phyloP scores from a whole-genome alignment of 345 rosid species.

The Angophora floribunda region DNA sequence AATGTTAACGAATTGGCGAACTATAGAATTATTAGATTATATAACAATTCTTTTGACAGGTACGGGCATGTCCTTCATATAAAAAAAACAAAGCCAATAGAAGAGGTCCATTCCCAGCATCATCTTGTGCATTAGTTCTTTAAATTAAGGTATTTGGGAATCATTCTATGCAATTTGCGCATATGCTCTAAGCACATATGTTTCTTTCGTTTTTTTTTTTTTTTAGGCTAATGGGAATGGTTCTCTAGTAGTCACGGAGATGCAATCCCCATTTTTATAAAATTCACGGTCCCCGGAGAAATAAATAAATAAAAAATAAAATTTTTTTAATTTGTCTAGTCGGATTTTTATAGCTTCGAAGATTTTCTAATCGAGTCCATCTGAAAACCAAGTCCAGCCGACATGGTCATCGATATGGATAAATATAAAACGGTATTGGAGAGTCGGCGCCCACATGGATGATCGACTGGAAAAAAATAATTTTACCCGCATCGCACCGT shows the following conservation, averaged over 20 bases:
- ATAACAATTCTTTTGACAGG: background rate
- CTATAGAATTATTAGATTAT: no score
- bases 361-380: fast-evolving
- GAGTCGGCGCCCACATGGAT: background rate
- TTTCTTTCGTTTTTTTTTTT: background rate
- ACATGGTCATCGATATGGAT: fast-evolving
- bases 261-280: no score
- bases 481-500: background rate
- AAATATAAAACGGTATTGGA: background rate
- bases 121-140: background rate
- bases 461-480: background rate
- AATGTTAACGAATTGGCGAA: background rate
- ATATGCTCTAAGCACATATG: background rate
- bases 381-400: background rate
- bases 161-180: background rate
- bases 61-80: background rate
- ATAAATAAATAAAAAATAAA: no score
- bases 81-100: background rate
- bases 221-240: no score
- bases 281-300: no score
- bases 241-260: no score
- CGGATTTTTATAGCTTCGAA: background rate
- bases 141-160: background rate
- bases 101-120: background rate
- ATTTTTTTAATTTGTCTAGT: background rate